Base-by-base conservation (phyloP, 345 rosid genomes). In the Boechera divaricarpa region DNA sequence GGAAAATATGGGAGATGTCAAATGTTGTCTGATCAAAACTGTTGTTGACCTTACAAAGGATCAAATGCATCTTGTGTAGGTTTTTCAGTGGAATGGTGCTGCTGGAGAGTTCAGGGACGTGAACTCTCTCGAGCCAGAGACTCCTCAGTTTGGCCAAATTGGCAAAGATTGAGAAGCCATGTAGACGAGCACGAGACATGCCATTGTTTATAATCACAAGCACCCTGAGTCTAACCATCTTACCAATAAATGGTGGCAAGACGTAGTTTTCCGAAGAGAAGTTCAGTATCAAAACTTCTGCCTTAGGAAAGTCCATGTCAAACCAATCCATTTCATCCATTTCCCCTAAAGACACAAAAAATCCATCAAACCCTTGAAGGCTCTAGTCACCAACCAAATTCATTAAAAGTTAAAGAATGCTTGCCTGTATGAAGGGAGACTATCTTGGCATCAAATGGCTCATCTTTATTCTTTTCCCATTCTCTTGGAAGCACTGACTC, bases 401-500 rank as follows among this genome's bases (percentile, higher is more conserved):
- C 6, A 36, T 48, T 44, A 0, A 5, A 28, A 49, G 21, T 16
- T 58, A 67, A 4, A 8, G 2, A n/a, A 5, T 12, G 6, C 16
- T 54, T 69, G 83, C 98, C 90, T 73, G 97, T 94, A 78, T 90
- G 88, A 45, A 92, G 57, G 41, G 98, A 94, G 42, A 94, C 90
- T 73, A 89, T 76, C 61, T 80, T 89, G 70, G 98, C 98, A 28
- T 83, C 58, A 78, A 84, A 92, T 29, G 88, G 88, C 32, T 55
- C 75, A 53, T 80, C 91, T 3, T 78, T 79, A 66, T 82, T 82
- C 64, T 85, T 87, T 79, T 88, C 92, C 98, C 98, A 94, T 64
- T 90, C 92, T 82, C 70, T 85, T 5, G 98, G 97, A 73, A 87
- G 76, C 70, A 62, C 82, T 0, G 59, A 6, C 29, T 84, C 96